Evolutionary conservation across 1,284 basidiomycete genomes (phyloP).

Genomic region (Meripilus lineatus): DNA sequence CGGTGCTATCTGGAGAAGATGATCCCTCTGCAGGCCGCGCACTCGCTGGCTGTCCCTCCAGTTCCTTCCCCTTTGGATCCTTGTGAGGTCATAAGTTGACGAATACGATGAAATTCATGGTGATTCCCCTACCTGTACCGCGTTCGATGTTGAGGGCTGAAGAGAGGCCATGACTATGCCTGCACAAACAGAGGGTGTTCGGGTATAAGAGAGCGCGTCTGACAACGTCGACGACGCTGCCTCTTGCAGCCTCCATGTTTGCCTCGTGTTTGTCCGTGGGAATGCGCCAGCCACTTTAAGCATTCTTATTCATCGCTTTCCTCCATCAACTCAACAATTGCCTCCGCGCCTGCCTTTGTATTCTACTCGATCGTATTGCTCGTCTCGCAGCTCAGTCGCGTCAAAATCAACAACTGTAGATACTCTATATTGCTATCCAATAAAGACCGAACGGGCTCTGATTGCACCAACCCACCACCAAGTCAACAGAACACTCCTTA

Average conservation of each 20-base stretch:
- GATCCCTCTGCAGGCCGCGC: constrained; percentile 24
- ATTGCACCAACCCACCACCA: too few species aligned
- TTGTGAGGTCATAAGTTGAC: constrained; percentile 2
- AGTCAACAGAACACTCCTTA: too few species aligned
- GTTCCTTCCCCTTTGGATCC: constrained; percentile 25
- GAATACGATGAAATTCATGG: constrained; percentile 1
- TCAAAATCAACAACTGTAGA: too few species aligned
- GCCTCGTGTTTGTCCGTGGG: constrained; percentile 20
- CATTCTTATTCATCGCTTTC: too few species aligned
- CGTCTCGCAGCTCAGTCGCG: too few species aligned
- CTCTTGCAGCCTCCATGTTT: constrained; percentile 22
- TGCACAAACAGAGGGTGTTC: constrained; percentile 23
- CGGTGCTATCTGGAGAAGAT: constrained; percentile 13
- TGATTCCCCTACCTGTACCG: constrained; percentile 14
- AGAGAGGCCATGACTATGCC: constrained; percentile 25
- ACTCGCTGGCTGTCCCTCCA: constrained; percentile 21
- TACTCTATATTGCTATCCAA: too few species aligned
- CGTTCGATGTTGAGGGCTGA: constrained; percentile 18
- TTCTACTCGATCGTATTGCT: too few species aligned
- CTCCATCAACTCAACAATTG: too few species aligned
- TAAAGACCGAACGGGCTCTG: too few species aligned
- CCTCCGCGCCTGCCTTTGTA: too few species aligned
- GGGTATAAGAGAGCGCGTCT: constrained; percentile 24
- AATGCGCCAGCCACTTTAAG: too few species aligned
- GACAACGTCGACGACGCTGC: constrained; percentile 22